Evolutionary conservation across 1,284 basidiomycete genomes (phyloP).

Genomic region (Tilletia setariae): DNA sequence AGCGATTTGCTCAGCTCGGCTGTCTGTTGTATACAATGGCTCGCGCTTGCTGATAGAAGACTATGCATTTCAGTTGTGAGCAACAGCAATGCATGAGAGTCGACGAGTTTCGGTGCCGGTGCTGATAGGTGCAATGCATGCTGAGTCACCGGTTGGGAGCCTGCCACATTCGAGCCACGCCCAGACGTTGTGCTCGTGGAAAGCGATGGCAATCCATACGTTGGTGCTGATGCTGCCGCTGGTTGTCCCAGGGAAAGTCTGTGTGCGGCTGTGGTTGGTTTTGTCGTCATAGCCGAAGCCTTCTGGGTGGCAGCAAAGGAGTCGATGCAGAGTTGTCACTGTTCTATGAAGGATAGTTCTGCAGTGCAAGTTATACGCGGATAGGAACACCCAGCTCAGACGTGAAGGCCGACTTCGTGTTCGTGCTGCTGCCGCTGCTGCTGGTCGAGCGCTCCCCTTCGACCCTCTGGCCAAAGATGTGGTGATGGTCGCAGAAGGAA

Average conservation of each 20-base stretch:
- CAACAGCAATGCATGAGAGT: constrained; percentile 75
- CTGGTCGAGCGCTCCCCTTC: too few species aligned
- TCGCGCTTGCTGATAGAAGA: constrained; percentile 37
- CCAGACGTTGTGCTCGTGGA: constrained; percentile 10
- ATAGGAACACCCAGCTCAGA: too few species aligned
- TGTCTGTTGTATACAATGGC: constrained; percentile 28
- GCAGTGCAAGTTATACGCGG: too few species aligned
- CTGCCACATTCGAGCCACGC: constrained; percentile 18
- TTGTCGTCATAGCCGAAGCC: background rate
- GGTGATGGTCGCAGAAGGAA: too few species aligned
- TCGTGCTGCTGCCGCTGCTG: too few species aligned
- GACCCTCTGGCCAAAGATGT: too few species aligned
- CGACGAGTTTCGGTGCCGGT: constrained; percentile 60
- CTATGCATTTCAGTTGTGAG: constrained; percentile 71
- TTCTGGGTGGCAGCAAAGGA: background rate
- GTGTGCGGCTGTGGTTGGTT: constrained; percentile 4
- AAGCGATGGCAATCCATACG: background rate
- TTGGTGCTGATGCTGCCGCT: background rate
- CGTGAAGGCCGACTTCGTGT: too few species aligned
- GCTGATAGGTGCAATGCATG: constrained; percentile 52
- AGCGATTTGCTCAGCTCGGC: constrained; percentile 53
- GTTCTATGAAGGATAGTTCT: background rate
- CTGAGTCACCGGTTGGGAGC: constrained; percentile 24
- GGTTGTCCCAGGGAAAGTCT: constrained; percentile 10
- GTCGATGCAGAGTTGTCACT: background rate